phyloP scores from a whole-genome alignment of 352 stramenopile species.

The Phytopythium helicoides region DNA sequence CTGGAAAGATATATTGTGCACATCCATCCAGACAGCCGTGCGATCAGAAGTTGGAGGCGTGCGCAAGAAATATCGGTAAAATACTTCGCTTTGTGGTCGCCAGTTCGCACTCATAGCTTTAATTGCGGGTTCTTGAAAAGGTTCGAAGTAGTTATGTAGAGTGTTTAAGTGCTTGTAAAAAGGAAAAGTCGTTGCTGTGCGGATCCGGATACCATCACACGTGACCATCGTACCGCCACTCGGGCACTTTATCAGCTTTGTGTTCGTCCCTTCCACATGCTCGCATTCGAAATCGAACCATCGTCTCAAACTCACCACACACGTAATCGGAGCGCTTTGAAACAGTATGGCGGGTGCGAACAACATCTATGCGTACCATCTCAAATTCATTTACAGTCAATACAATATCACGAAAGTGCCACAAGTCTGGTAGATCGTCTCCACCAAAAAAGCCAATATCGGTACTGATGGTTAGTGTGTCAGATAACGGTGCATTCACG shows the following conservation, averaged over 20 bases:
- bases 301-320: slow-evolving; percentile 73
- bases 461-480: slow-evolving; percentile 28
- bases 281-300: slow-evolving; percentile 38
- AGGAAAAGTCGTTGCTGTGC: slow-evolving; percentile 30
- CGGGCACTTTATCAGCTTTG: slow-evolving; percentile 7
- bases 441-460: slow-evolving; percentile 54
- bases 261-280: slow-evolving; percentile 1
- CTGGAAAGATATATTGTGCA: slow-evolving; percentile 40
- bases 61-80: slow-evolving; percentile 63
- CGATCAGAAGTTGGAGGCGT: slow-evolving; percentile 28
- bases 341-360: slow-evolving; percentile 53
- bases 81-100: slow-evolving; percentile 59
- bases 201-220: slow-evolving; percentile 38
- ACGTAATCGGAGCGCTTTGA: slow-evolving; percentile 47
- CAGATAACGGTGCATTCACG: slow-evolving; percentile 33
- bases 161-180: slow-evolving; percentile 22
- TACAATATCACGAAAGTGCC: slow-evolving; percentile 49
- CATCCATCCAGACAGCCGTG: slow-evolving; percentile 45
- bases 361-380: slow-evolving; percentile 31
- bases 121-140: slow-evolving; percentile 23
- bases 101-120: slow-evolving; percentile 30
- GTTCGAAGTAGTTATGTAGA: slow-evolving; percentile 28
- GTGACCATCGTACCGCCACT: slow-evolving; percentile 67
- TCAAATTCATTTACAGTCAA: slow-evolving; percentile 39
- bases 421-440: slow-evolving; percentile 69